phyloP scores from a whole-genome alignment of 331 rosid genomes.

The Acacia pycnantha region DNA sequence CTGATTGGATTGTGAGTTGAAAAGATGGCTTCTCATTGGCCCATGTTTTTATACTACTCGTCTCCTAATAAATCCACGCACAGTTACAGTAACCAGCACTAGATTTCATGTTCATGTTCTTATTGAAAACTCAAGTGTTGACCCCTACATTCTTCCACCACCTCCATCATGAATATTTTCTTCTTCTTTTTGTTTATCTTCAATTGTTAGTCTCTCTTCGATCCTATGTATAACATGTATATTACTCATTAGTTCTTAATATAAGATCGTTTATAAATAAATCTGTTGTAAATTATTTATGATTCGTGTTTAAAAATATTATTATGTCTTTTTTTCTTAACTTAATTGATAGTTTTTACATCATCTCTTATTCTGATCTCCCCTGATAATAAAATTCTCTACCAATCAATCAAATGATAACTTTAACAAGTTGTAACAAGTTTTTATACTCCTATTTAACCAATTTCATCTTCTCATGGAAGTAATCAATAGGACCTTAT shows the following conservation, averaged over 20 bases:
- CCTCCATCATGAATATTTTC: neutral
- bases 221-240: neutral
- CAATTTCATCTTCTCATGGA: neutral
- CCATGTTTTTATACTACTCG: slow-evolving; percentile 14
- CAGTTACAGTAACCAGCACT: neutral
- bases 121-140: neutral
- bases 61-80: slow-evolving; percentile 5
- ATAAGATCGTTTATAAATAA: neutral
- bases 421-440: neutral
- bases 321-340: neutral
- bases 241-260: neutral
- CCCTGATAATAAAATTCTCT: neutral
- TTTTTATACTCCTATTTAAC: no score
- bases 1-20: neutral
- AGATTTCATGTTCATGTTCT: neutral
- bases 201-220: neutral
- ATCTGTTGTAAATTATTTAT: neutral
- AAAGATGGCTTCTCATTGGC: neutral
- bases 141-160: neutral
- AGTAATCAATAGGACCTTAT: neutral
- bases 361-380: neutral
- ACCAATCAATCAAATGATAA: neutral
- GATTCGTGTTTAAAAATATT: neutral
- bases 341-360: neutral
- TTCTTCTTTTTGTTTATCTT: neutral